These are phyloP conservation scores for Botrytis paeoniae DNA, from an alignment of 2,329 filamentous ascomycete species.

Conservation along the genomic window DNA sequence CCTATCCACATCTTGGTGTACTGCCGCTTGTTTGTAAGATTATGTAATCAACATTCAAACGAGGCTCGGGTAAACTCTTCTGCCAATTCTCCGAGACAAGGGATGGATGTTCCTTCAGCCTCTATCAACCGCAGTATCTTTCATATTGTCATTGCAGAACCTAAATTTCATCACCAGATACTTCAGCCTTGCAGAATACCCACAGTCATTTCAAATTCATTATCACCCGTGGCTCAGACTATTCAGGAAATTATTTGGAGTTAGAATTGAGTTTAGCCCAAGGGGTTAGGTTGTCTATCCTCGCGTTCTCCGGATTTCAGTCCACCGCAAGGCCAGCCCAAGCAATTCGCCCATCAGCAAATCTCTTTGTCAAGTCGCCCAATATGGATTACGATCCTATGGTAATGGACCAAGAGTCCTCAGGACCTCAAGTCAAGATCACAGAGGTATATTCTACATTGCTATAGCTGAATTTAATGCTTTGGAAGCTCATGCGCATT, in stretches of 20 bases:
- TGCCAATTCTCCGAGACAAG: conserved; percentile 3
- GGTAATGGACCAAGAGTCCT: conserved; percentile 43
- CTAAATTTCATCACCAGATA: conserved; percentile 9
- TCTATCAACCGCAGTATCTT: conserved; percentile 16
- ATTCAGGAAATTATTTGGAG: conserved; percentile 3
- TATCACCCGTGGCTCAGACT: not conserved
- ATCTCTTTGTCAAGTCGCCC: conserved; percentile 19
- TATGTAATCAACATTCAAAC: not conserved
- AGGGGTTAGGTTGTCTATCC: conserved; percentile 7
- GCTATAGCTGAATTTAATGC: not conserved
- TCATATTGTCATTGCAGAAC: conserved; percentile 5
- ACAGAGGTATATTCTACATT: conserved; percentile 40
- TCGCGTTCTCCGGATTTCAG: not conserved
- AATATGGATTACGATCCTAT: conserved; percentile 49
- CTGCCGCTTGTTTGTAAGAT: not conserved
- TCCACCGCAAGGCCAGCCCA: conserved; percentile 25
- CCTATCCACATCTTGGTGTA: not conserved
- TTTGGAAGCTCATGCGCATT: conserved; percentile 28
- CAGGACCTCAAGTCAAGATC: conserved; percentile 47
- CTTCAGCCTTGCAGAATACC: conserved; percentile 30
- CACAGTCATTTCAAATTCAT: conserved; percentile 8
- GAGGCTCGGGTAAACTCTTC: not conserved
- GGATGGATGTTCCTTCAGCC: conserved; percentile 14
- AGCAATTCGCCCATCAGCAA: not conserved
- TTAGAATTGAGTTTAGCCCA: not conserved